phyloP scores from a whole-genome alignment of 176 grass and related monocot genomes.

The Elaeis guineensis region DNA sequence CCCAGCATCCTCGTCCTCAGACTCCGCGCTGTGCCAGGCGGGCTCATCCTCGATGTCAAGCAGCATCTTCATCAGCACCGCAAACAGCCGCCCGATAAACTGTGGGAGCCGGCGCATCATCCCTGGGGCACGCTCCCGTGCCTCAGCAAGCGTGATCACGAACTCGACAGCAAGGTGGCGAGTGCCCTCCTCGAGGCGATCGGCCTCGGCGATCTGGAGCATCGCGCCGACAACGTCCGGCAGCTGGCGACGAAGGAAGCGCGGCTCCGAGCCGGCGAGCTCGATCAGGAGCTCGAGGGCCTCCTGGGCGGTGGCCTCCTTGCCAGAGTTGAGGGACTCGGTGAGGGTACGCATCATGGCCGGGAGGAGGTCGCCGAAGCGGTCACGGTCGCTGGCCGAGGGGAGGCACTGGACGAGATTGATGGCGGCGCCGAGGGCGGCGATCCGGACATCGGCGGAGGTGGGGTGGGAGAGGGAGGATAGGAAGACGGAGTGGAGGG shows the following conservation, averaged over 20 bases:
- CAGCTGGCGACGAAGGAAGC: constrained; percentile 83
- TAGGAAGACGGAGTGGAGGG: constrained; percentile 71
- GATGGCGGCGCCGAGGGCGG: constrained; percentile 56
- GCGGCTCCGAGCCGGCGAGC: constrained; percentile 74
- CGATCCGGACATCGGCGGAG: constrained; percentile 91
- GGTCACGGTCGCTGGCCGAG: constrained; percentile 58
- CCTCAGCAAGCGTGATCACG: constrained; percentile 90
- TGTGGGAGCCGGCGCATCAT: constrained; percentile 95
- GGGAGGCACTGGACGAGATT: constrained; percentile 85
- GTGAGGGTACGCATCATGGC: constrained; percentile 93
- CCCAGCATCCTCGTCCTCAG: constrained; percentile 83
- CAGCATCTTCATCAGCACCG: constrained; percentile 95
- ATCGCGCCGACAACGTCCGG: constrained; percentile 77
- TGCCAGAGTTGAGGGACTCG: constrained; percentile 69
- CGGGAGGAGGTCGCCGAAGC: constrained; percentile 77
- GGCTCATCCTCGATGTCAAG: constrained; percentile 93
- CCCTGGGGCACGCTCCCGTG: constrained; percentile 76
- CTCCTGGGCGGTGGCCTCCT: constrained; percentile 89
- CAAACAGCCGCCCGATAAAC: constrained; percentile 88
- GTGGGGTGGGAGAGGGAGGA: constrained; percentile 55
- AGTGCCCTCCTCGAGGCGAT: constrained; percentile 72
- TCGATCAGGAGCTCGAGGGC: constrained; percentile 91
- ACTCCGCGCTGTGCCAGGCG: constrained; percentile 69
- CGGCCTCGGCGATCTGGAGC: constrained; percentile 75
- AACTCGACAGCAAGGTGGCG: constrained; percentile 90